These are phyloP conservation scores for Rhizopogon sp. DNA, from an alignment of 768 basidiomycete genomes.

Conservation along the genomic window DNA sequence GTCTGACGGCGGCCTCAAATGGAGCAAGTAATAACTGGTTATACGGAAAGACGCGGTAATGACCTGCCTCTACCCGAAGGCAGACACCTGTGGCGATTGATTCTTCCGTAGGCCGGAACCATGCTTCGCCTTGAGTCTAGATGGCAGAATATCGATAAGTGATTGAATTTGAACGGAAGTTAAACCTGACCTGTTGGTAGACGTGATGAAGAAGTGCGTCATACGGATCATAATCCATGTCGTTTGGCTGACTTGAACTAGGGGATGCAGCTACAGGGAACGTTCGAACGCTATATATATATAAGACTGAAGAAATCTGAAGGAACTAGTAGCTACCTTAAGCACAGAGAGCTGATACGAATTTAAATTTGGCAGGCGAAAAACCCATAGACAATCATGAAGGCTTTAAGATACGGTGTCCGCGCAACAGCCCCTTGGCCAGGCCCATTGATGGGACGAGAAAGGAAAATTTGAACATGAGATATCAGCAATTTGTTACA, in stretches of 20 bases:
- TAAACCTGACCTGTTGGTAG: conserved; percentile 58
- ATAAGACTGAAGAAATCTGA: conserved; percentile 1
- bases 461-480: not conserved
- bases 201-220: conserved; percentile 79
- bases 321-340: no score
- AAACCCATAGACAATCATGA: not conserved
- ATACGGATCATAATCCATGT: conserved; percentile 75
- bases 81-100: conserved; percentile 75
- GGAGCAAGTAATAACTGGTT: conserved; percentile 69
- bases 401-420: not conserved
- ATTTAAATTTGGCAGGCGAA: not conserved
- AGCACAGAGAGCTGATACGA: no score
- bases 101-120: conserved; percentile 82
- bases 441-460: not conserved
- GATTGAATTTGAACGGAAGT: not conserved
- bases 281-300: conserved; percentile 1
- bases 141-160: not conserved
- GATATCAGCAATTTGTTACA: not conserved
- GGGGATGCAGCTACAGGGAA: not conserved
- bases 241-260: not conserved
- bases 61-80: conserved; percentile 58
- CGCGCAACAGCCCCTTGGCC: not conserved
- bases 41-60: conserved; percentile 80
- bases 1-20: conserved; percentile 71
- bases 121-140: conserved; percentile 76